These are phyloP conservation scores for Steccherinum ochraceum DNA, from an alignment of 768 basidiomycete species.

Conservation along the genomic window DNA sequence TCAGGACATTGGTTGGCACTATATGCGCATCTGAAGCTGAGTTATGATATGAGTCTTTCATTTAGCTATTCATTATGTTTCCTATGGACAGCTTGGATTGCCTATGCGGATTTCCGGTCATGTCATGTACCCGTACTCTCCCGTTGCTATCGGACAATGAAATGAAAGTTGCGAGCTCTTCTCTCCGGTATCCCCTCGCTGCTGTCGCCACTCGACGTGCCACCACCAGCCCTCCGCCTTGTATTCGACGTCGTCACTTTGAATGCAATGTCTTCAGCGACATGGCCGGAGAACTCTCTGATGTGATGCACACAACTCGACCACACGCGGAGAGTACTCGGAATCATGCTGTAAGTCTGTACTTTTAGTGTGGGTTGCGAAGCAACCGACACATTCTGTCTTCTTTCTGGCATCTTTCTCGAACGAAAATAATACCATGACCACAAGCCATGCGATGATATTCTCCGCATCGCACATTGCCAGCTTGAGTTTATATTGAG, in stretches of 20 bases:
- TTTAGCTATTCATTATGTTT: background rate
- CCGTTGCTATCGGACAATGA: background rate
- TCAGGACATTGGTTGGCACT: background rate
- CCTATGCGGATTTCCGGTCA: too few species aligned
- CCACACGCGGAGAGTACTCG: background rate
- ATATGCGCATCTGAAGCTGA: constrained; percentile 5
- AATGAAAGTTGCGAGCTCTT: background rate
- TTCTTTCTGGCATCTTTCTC: background rate
- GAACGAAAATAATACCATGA: too few species aligned
- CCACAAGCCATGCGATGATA: too few species aligned
- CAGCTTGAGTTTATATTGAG: background rate
- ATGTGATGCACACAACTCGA: background rate
- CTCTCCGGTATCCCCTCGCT: background rate
- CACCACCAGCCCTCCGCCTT: background rate
- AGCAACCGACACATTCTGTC: background rate
- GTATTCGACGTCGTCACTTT: background rate
- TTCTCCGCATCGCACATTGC: too few species aligned
- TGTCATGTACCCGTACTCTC: background rate
- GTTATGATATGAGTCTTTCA: background rate
- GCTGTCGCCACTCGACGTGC: background rate
- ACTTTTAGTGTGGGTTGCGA: background rate
- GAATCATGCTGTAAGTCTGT: background rate
- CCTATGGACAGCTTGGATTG: background rate
- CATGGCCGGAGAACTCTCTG: background rate
- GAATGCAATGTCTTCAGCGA: too few species aligned